These are phyloP conservation scores for Phytophthora ohioensis DNA, from an alignment of 352 stramenopile species.

Conservation along the genomic window DNA sequence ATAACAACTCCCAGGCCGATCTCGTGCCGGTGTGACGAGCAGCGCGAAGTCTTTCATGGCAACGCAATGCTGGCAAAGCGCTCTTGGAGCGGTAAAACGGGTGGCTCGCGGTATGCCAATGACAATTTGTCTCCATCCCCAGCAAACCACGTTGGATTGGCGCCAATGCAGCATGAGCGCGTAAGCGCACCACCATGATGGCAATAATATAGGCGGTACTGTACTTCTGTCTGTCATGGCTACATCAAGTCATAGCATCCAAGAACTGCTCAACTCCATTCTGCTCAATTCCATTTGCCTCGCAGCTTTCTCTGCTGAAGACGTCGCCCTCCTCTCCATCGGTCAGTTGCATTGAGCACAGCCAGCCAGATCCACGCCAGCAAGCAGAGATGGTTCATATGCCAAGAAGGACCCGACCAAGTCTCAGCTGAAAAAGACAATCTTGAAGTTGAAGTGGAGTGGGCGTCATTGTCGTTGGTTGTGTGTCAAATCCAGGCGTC, in stretches of 20 bases:
- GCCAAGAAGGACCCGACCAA: neutral
- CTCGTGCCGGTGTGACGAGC: slow-evolving; percentile 16
- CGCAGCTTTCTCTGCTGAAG: neutral
- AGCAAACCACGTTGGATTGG: neutral
- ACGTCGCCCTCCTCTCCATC: neutral
- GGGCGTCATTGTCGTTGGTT: slow-evolving; percentile 15
- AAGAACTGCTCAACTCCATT: neutral
- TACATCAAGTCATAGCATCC: neutral
- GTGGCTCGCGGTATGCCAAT: neutral
- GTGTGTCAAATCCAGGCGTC: slow-evolving; percentile 21
- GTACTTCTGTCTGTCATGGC: slow-evolving; percentile 16
- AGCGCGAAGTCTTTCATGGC: slow-evolving; percentile 12
- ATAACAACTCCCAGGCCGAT: slow-evolving; percentile 1
- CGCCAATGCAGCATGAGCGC: neutral
- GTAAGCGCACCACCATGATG: neutral
- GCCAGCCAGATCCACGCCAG: slow-evolving; percentile 1
- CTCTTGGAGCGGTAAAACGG: neutral
- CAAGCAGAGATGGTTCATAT: slow-evolving; percentile 6
- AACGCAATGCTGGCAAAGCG: slow-evolving; percentile 25
- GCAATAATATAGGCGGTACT: slow-evolving; percentile 14
- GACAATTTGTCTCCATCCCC: neutral
- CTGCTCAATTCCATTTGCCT: too few species aligned
- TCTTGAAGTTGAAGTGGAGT: slow-evolving; percentile 38
- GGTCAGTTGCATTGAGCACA: slow-evolving; percentile 9
- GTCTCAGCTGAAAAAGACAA: slow-evolving; percentile 18